A percentile compares a stretch with the other conserved stretches of the same genome.
These are phyloP conservation scores for Arthromyces matolae DNA, from an alignment of 768 basidiomycete species.

Conservation along the genomic window DNA sequence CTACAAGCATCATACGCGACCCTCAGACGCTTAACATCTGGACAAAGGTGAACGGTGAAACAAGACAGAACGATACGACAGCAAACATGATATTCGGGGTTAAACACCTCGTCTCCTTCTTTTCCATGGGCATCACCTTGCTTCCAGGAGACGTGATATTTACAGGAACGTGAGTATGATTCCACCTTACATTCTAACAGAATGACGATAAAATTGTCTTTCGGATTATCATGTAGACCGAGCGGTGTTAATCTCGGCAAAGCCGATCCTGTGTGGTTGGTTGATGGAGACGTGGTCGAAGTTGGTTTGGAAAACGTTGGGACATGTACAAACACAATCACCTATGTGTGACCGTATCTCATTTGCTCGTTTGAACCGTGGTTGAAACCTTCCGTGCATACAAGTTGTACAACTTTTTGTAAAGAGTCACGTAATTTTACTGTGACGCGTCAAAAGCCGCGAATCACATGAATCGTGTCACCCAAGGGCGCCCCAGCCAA, in stretches of 20 bases:
- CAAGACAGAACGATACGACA: constrained; percentile 36
- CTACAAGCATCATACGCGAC: constrained; percentile 33
- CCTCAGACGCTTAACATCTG: constrained; percentile 38
- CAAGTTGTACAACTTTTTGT: too few relatives aligned
- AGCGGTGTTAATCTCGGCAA: constrained; percentile 20
- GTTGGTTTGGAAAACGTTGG: constrained; percentile 25
- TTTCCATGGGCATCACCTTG: constrained; percentile 42
- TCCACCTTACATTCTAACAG: not conserved
- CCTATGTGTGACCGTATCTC: constrained; percentile 16
- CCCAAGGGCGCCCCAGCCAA: constrained; percentile 32
- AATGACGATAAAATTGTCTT: not conserved
- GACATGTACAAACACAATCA: constrained; percentile 22
- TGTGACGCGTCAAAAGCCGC: not conserved
- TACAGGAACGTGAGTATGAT: constrained; percentile 35
- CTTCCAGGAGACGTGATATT: constrained; percentile 41
- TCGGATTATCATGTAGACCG: constrained; percentile 15
- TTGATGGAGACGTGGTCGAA: constrained; percentile 24
- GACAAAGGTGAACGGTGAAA: constrained; percentile 39
- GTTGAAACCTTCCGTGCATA: not conserved
- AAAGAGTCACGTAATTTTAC: not conserved
- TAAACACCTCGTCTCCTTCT: constrained; percentile 36
- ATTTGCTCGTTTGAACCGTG: not conserved
- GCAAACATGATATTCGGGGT: constrained; percentile 42
- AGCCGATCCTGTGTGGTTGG: constrained; percentile 21
- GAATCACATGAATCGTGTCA: not conserved